A percentile compares a stretch with the other conserved stretches of the same genome.
phyloP scores from a whole-genome alignment of 352 stramenopile species.

The Pythium apleroticum region DNA sequence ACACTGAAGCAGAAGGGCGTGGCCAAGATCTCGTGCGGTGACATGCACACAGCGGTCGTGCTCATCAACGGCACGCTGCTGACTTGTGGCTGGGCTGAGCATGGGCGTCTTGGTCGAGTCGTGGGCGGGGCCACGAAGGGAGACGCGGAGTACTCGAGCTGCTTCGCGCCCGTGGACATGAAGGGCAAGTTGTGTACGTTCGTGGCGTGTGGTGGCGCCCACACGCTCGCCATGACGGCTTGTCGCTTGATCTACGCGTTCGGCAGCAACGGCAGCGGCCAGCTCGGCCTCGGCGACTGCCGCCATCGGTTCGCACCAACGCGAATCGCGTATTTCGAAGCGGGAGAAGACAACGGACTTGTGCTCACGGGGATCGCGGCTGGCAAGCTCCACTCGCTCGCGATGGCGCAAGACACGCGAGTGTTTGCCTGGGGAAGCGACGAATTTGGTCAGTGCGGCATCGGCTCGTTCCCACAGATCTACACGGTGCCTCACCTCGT shows the following conservation, averaged over 20 bases:
- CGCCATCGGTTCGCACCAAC: constrained; percentile 42
- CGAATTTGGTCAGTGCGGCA: constrained; percentile 70
- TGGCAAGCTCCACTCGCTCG: constrained; percentile 59
- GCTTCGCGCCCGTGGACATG: constrained; percentile 38
- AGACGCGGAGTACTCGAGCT: constrained; percentile 35
- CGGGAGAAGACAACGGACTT: constrained; percentile 3
- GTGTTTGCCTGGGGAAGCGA: constrained; percentile 74
- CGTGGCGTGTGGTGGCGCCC: constrained; percentile 55
- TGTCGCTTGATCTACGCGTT: constrained; percentile 48
- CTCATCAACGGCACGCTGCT: constrained; percentile 43
- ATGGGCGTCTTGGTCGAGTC: constrained; percentile 52
- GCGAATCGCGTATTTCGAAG: constrained; percentile 54
- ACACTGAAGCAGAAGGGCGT: constrained; percentile 42
- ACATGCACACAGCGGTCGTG: constrained; percentile 59
- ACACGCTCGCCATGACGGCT: constrained; percentile 53
- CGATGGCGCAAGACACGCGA: constrained; percentile 42
- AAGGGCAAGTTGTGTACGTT: constrained; percentile 37
- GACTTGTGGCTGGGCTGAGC: constrained; percentile 58
- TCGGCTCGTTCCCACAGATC: constrained; percentile 66
- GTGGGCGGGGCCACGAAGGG: background rate
- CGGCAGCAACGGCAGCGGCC: constrained; percentile 55
- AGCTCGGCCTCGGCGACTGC: constrained; percentile 65
- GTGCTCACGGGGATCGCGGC: constrained; percentile 43
- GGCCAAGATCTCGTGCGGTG: constrained; percentile 49
- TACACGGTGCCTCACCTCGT: constrained; percentile 79